A percentile compares a stretch with the other conserved stretches of the same genome.
These are phyloP conservation scores for Xylaria palmicola DNA, from an alignment of 495 filamentous ascomycete species.

Conservation along the genomic window DNA sequence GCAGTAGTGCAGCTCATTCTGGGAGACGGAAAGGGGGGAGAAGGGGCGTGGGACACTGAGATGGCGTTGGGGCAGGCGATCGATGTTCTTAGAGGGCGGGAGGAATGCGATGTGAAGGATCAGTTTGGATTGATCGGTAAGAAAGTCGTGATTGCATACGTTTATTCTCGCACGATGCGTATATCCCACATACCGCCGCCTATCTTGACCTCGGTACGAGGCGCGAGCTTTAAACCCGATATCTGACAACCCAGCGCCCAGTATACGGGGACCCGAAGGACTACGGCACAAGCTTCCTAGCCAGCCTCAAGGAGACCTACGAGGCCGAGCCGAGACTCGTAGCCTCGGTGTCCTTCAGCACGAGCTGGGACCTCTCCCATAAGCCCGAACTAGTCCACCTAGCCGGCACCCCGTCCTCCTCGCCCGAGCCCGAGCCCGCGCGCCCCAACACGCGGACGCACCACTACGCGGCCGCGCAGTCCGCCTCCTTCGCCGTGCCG, in stretches of 20 bases:
- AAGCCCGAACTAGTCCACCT: slow-evolving; percentile 1
- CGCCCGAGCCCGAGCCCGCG: not conserved
- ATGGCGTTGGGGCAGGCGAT: not conserved
- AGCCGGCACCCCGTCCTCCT: not conserved
- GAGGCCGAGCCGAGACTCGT: not conserved
- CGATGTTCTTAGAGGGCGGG: slow-evolving; percentile 15
- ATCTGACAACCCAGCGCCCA: not conserved
- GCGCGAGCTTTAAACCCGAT: not conserved
- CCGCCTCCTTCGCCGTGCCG: slow-evolving; percentile 43
- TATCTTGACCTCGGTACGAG: not conserved
- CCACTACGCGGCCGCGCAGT: slow-evolving; percentile 31
- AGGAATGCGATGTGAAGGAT: slow-evolving; percentile 13
- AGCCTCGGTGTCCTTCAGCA: slow-evolving; percentile 13
- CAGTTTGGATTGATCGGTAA: slow-evolving; percentile 19
- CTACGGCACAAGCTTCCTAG: not conserved
- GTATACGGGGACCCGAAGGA: slow-evolving; percentile 5
- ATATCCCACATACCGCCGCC: not conserved
- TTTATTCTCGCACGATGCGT: not conserved
- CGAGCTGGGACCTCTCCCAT: slow-evolving; percentile 1
- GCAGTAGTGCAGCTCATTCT: slow-evolving; percentile 44
- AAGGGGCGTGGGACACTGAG: not conserved
- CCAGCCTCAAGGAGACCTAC: slow-evolving; percentile 14
- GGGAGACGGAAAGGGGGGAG: slow-evolving; percentile 1
- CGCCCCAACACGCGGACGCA: slow-evolving; percentile 11
- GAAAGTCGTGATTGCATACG: not conserved